Percentiles rank a stretch among this genome's conserved stretches.
These are phyloP conservation scores for Puccinia hordei DNA, from an alignment of 1,284 basidiomycete species.

Conservation along the genomic window DNA sequence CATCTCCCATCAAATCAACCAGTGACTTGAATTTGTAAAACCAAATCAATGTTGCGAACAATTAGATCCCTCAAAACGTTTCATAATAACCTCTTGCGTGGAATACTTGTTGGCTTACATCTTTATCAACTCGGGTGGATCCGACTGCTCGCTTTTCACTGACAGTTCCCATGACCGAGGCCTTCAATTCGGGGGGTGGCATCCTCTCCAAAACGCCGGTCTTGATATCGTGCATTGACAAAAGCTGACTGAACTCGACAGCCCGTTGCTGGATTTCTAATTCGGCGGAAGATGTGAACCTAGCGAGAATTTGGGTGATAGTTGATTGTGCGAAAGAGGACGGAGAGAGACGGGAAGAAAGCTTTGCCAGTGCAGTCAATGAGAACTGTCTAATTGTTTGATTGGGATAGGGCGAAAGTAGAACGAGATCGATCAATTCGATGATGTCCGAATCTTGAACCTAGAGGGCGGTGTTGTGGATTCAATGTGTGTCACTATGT, in stretches of 20 bases:
- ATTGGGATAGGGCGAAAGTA: constrained; percentile 93
- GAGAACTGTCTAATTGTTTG: constrained; percentile 89
- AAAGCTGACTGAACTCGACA: constrained; percentile 87
- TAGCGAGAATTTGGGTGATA: constrained; percentile 72
- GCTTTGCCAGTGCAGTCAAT: constrained; percentile 84
- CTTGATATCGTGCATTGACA: constrained; percentile 69
- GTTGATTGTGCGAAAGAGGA: constrained; percentile 72
- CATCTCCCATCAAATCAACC: constrained; percentile 75
- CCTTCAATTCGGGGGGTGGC: constrained; percentile 94
- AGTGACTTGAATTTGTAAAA: constrained; percentile 61
- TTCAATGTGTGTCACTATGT: not conserved
- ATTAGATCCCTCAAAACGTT: not conserved
- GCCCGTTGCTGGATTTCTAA: constrained; percentile 93
- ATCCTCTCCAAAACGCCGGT: constrained; percentile 95
- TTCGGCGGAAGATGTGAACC: constrained; percentile 80
- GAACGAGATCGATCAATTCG: constrained; percentile 80
- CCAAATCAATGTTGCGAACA: constrained; percentile 3
- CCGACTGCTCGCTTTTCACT: constrained; percentile 93
- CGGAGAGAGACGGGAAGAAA: constrained; percentile 71
- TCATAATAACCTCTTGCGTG: not conserved
- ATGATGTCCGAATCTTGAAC: constrained; percentile 79
- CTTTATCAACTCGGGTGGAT: constrained; percentile 75
- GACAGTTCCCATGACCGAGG: constrained; percentile 89
- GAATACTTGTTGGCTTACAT: constrained; percentile 63
- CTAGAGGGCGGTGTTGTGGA: constrained; percentile 59